Conservation (phyloP, 1,284 basidiomycete genomes). For the Peniophora sp. region DNA sequence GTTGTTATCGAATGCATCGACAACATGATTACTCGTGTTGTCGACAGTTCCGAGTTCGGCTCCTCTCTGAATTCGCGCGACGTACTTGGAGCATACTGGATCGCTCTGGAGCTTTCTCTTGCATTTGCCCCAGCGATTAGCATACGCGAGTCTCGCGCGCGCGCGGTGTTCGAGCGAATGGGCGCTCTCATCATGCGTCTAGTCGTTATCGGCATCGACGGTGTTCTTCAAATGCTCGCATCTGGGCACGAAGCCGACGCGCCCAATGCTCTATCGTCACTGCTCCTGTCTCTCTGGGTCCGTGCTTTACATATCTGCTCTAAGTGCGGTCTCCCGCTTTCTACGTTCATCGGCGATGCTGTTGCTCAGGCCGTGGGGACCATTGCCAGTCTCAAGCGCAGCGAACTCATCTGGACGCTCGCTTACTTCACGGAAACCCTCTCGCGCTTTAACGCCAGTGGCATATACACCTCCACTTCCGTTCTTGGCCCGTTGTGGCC, state of each 20-base stretch:
- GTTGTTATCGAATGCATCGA: too few species aligned
- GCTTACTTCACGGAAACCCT: conserved; percentile 68
- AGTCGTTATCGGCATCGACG: background rate
- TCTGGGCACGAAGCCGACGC: conserved; percentile 26
- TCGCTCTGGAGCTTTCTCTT: too few species aligned
- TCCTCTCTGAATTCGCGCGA: too few species aligned
- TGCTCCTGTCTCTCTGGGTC: conserved; percentile 68
- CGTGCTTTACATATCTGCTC: conserved; percentile 52
- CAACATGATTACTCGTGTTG: too few species aligned
- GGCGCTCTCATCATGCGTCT: conserved; percentile 1
- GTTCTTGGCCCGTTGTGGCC: conserved; percentile 64
- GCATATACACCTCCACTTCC: conserved; percentile 41
- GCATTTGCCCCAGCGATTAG: background rate
- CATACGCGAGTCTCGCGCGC: conserved; percentile 10
- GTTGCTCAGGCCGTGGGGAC: conserved; percentile 3
- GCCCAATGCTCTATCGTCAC: conserved; percentile 26
- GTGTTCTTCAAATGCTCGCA: conserved; percentile 27
- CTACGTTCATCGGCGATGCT: conserved; percentile 5
- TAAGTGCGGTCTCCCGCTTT: conserved; percentile 10
- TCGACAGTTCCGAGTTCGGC: too few species aligned
- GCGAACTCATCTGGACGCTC: conserved; percentile 69
- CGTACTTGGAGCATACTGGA: too few species aligned
- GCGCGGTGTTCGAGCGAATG: conserved; percentile 14
- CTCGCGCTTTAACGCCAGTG: conserved; percentile 73
- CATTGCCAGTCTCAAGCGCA: conserved; percentile 40